Evolutionary conservation across 2,329 filamentous ascomycete genomes (phyloP), one percentile per base, ranked within the genome.

Genomic region (Talaromyces amestolkiae): DNA sequence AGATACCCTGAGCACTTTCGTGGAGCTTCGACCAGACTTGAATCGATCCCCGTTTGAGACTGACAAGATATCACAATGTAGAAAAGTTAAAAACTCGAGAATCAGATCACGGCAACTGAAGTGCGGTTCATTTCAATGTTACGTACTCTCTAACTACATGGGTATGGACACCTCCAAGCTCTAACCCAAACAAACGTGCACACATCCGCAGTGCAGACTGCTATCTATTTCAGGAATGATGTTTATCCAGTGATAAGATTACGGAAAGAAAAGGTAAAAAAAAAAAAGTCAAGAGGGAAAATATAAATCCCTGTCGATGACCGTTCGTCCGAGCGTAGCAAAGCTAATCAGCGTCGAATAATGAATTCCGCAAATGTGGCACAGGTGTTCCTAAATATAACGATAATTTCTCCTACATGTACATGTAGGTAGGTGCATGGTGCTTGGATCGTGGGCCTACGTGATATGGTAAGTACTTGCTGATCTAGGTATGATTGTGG

Each of bases 351-450:
- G n/a, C 17, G 17, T 33, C 17, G 51, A 35, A 54, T 22, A 37
- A 56, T 31, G 53, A 33, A 13, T 56, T 39, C 11, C 19, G 33
- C 53, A 39, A 37, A 56, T 56, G 53, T 56, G 53, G 53, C 53
- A 56, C 53, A 56, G 53, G 17, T 54, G 17, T 54, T 56, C 53
- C 53, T 37, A 56, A 56, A 56, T 37, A 56, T 53, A 56, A 37
- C 31, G 9, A 53, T 7, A 5, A 31, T 17, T 53, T 9, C 15
- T 31, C 22, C 22, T 8, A 37, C 35, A 37, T 37, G 35, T 33
- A 5, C 27, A 6, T 4, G 3, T 47, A 31, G 24, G 27, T 22
- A 31, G 15, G 13, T 17, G 51, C n/a, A 22, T 22, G 17, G 51
- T 54, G 51, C 17, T 33, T n/a, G 51, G 31, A 33, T 35, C 27